Evolutionary conservation across 108 stramenopile genomes (phyloP).

Genomic region (Cyclotella sp.): DNA sequence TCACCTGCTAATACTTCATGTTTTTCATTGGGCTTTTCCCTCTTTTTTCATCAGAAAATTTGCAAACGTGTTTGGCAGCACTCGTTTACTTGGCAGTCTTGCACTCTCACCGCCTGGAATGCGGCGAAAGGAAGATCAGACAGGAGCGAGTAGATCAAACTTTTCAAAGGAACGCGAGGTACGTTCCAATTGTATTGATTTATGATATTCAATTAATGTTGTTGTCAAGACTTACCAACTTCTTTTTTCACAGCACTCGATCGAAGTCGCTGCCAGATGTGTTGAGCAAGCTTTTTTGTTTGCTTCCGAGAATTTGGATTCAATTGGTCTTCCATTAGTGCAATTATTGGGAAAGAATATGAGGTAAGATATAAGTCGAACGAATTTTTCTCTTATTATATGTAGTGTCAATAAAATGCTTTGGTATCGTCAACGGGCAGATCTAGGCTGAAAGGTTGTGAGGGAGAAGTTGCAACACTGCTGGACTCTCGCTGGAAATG

Average conservation of each 20-base stretch:
- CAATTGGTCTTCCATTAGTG: slow-evolving; percentile 83
- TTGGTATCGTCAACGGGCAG: background rate
- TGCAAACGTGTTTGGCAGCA: slow-evolving; percentile 81
- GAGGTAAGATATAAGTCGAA: slow-evolving; percentile 2
- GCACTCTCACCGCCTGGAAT: slow-evolving; percentile 72
- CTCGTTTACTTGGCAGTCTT: slow-evolving; percentile 74
- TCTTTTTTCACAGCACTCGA: slow-evolving; percentile 42
- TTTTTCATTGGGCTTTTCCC: background rate
- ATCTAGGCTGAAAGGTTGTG: slow-evolving; percentile 81
- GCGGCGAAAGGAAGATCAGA: slow-evolving; percentile 30
- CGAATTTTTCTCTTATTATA: background rate
- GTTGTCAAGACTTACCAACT: background rate
- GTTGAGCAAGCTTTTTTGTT: slow-evolving; percentile 85
- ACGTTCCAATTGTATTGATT: slow-evolving; percentile 1
- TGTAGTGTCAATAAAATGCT: background rate
- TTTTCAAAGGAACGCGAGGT: slow-evolving; percentile 44
- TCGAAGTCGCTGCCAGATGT: slow-evolving; percentile 86
- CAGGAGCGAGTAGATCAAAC: slow-evolving; percentile 19
- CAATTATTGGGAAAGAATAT: slow-evolving; percentile 82
- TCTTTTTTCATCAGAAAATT: slow-evolving; percentile 49
- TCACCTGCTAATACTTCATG: background rate
- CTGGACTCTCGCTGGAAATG: slow-evolving; percentile 70
- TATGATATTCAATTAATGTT: slow-evolving; percentile 4
- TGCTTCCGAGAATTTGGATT: slow-evolving; percentile 82
- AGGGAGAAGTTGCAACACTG: slow-evolving; percentile 74